Percentiles rank a stretch among this genome's conserved stretches.
Evolutionary conservation across 2,329 filamentous ascomycete genomes (phyloP).

Genomic region (Passalora sequoiae): DNA sequence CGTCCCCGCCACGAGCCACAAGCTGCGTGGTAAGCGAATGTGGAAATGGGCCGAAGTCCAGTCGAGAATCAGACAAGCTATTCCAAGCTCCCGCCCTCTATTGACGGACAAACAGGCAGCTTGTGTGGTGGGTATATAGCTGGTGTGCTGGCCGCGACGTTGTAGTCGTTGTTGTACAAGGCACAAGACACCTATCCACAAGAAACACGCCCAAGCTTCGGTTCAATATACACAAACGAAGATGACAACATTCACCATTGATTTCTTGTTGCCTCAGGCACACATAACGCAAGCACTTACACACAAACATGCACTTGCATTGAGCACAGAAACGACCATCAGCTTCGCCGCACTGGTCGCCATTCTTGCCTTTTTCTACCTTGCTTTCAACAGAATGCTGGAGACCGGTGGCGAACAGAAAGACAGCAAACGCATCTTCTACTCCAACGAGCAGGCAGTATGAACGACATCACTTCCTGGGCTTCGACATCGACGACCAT

Average conservation of each 20-base stretch:
- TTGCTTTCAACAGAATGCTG: slow-evolving; percentile 13
- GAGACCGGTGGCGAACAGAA: slow-evolving; percentile 11
- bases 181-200: too few species aligned
- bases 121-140: neutral
- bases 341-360: slow-evolving; percentile 13
- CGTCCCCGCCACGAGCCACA: too few species aligned
- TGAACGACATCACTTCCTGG: too few species aligned
- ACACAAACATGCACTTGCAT: neutral
- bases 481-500: too few species aligned
- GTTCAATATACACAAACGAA: too few species aligned
- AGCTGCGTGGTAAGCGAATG: too few species aligned
- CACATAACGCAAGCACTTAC: neutral
- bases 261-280: neutral
- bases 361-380: slow-evolving; percentile 19
- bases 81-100: too few species aligned
- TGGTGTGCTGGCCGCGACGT: too few species aligned
- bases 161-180: too few species aligned
- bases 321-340: slow-evolving; percentile 14
- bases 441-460: slow-evolving; percentile 8
- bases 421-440: slow-evolving; percentile 7
- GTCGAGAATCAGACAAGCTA: too few species aligned
- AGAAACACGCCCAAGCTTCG: neutral
- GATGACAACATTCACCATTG: slow-evolving; percentile 1
- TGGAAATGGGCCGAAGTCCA: too few species aligned
- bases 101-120: too few species aligned